These are phyloP conservation scores for Tetratostichococcus sp. DNA, from an alignment of 139 green algal species.

Conservation along the genomic window DNA sequence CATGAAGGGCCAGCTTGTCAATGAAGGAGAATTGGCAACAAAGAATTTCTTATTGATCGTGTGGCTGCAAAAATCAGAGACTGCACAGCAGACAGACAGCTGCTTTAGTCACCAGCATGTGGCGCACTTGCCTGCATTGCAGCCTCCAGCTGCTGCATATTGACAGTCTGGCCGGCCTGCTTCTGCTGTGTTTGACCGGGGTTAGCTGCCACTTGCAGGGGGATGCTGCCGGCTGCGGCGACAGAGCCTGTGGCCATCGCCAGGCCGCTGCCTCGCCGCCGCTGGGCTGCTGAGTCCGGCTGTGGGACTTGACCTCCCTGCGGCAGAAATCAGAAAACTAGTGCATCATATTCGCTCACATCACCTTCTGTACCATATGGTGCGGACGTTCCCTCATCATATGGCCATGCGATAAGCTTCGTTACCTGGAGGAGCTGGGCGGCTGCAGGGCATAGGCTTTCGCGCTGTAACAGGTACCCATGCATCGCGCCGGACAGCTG, in stretches of 20 bases:
- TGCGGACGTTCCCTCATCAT: too few species aligned
- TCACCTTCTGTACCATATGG: too few species aligned
- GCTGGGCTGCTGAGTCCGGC: background rate
- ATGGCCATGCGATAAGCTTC: too few species aligned
- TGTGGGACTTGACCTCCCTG: background rate
- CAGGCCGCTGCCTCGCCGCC: background rate
- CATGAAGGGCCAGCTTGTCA: too few species aligned
- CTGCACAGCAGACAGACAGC: too few species aligned
- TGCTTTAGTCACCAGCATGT: too few species aligned
- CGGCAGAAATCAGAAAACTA: too few species aligned
- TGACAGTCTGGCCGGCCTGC: background rate
- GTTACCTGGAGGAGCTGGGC: background rate
- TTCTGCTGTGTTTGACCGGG: too few species aligned
- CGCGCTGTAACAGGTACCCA: background rate
- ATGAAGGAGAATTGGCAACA: too few species aligned
- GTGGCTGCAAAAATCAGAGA: too few species aligned
- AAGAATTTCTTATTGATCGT: too few species aligned
- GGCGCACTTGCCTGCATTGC: background rate
- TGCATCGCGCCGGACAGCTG: conserved; percentile 15
- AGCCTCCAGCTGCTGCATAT: background rate
- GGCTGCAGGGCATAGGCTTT: background rate
- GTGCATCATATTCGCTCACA: too few species aligned
- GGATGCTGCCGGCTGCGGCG: background rate
- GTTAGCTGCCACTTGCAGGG: background rate
- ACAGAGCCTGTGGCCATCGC: background rate